Percentiles rank a stretch among this genome's conserved stretches.
phyloP scores from a whole-genome alignment of 2,329 filamentous ascomycete species.

The Harringtonia aguacate region DNA sequence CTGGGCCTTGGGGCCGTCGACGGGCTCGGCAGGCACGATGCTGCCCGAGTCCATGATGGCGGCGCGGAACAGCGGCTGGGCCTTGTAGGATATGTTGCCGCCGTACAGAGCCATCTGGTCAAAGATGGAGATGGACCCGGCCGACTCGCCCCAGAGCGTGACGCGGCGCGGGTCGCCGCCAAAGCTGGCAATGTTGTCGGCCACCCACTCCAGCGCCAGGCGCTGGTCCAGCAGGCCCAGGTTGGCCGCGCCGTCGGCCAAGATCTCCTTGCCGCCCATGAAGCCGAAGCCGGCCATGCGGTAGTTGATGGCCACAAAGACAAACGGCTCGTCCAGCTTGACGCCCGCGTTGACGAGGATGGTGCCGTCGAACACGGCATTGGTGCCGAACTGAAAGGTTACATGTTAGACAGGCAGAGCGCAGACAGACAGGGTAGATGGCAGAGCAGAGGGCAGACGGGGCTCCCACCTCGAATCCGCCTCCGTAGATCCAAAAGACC shows the following conservation, averaged over 20 bases:
- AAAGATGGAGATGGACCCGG: slow-evolving; percentile 61
- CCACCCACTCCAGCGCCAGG: slow-evolving; percentile 63
- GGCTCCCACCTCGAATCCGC: slow-evolving; percentile 40
- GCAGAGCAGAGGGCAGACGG: background rate
- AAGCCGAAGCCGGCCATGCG: slow-evolving; percentile 67
- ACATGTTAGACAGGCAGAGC: background rate
- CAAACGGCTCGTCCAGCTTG: slow-evolving; percentile 47
- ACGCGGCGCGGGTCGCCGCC: slow-evolving; percentile 71
- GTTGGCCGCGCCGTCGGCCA: slow-evolving; percentile 57
- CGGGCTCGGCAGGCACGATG: slow-evolving; percentile 47
- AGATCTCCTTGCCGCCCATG: slow-evolving; percentile 56
- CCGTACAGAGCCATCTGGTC: slow-evolving; percentile 64
- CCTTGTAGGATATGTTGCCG: slow-evolving; percentile 62
- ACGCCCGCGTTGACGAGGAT: slow-evolving; percentile 34
- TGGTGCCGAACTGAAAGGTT: slow-evolving; percentile 30
- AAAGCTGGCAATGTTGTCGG: slow-evolving; percentile 66
- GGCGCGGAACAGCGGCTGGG: slow-evolving; percentile 61
- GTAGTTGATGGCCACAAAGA: slow-evolving; percentile 73
- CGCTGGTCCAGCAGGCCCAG: slow-evolving; percentile 64
- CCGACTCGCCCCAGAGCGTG: slow-evolving; percentile 68
- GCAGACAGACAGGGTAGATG: background rate
- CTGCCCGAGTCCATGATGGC: slow-evolving; percentile 71
- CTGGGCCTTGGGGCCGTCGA: slow-evolving; percentile 58
- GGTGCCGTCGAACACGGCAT: slow-evolving; percentile 40
- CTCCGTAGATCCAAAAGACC: slow-evolving; percentile 61